Evolutionary conservation across 495 filamentous ascomycete species (phyloP), one percentile per base, ranked within the genome.

Genomic region (Pyrenopolyporus hunteri): DNA sequence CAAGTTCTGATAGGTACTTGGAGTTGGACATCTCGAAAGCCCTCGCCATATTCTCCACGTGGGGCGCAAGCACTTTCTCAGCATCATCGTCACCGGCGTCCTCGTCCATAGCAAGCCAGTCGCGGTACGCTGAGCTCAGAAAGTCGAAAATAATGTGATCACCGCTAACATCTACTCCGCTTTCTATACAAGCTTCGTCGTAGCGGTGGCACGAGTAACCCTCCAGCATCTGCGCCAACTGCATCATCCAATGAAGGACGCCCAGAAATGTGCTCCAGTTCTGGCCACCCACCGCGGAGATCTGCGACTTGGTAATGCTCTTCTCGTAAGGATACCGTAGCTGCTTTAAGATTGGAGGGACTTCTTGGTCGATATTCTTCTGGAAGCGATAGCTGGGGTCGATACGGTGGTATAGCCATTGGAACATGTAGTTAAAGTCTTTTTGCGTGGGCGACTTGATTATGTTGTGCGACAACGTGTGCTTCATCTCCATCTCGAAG

Each of bases 241-340:
- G 92, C 93, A 99, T 95, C 85, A 99, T 88, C 94, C 94, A 99
- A 74, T 99, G 93, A 42, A 99, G 80, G 75, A 98, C 80, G 0
- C 92, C 95, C 19, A 99, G 78, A 69, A 98, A 96, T 0, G 89
- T 90, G 22, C 88, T 87, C 94, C 94, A 99, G 66, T 97, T 97
- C 69, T 93, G 90, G 7, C 92, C 92, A 48, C 94, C 94, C 3
- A 98, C 95, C 1, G 95, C 93, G 0, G 90, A 83, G 44, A 98
- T 92, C 68, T 96, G 92, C 22, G 89, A 93, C 69, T 97, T 98
- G 42, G 91, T 95, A 68, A 98, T 97, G 66, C 83, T 89, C 70
- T 90, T 91, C 64, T 94, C 91, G 66, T 89, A 98, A 0, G 94
- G 94, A 74, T 99, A 99, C 33, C 94, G 87, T 61, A 99, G 71